Percentiles rank a stretch among this genome's conserved stretches.
These are phyloP conservation scores for Durotheca rogersii DNA, from an alignment of 495 filamentous ascomycete genomes.

Conservation along the genomic window DNA sequence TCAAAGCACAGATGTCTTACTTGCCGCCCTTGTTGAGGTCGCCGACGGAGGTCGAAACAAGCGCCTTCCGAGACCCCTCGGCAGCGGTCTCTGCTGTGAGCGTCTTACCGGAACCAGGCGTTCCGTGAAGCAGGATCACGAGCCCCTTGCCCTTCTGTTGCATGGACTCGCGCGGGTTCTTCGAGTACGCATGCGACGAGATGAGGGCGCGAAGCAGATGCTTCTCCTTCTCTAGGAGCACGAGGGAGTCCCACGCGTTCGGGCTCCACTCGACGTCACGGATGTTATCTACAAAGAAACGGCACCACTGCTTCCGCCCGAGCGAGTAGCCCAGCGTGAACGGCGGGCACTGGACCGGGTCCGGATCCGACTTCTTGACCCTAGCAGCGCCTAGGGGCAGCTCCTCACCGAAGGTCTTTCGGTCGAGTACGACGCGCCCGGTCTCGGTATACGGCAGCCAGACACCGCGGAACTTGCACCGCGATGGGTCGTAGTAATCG, in stretches of 20 bases:
- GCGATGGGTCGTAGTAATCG: conserved; percentile 22
- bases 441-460: conserved; percentile 34
- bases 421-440: conserved; percentile 28
- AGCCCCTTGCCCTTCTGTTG: conserved; percentile 64
- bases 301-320: conserved; percentile 78
- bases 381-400: conserved; percentile 43
- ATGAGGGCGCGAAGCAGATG: conserved; percentile 80
- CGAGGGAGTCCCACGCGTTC: conserved; percentile 71
- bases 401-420: conserved; percentile 37
- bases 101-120: conserved; percentile 59
- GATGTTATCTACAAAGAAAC: conserved; percentile 74
- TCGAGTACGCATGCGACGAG: conserved; percentile 59
- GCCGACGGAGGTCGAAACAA: conserved; percentile 31
- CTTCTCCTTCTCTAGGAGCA: conserved; percentile 76
- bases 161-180: conserved; percentile 64
- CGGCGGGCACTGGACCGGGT: conserved; percentile 46
- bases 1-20: conserved; percentile 5
- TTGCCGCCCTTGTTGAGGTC: conserved; percentile 26
- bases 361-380: conserved; percentile 40
- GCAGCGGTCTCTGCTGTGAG: conserved; percentile 50
- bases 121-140: conserved; percentile 51
- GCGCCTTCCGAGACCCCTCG: conserved; percentile 28
- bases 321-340: conserved; percentile 81
- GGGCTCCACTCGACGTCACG: conserved; percentile 66
- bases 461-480: conserved; percentile 27